These are phyloP conservation scores for Neltuma alba DNA, from an alignment of 306 rosid species.

Conservation along the genomic window DNA sequence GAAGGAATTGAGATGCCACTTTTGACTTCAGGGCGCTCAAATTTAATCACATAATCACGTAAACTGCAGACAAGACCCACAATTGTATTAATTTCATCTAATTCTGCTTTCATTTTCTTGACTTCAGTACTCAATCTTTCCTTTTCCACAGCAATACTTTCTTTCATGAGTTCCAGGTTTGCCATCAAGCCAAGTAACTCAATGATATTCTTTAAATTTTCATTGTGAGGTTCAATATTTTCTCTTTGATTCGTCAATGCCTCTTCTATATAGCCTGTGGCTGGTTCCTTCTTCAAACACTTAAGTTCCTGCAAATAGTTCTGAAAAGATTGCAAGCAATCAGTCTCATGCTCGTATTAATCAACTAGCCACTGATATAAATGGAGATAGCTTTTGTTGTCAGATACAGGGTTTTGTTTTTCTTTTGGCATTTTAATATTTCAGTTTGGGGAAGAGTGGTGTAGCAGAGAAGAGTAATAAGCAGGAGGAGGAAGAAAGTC, in stretches of 20 bases:
- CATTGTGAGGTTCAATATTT: constrained; percentile 48
- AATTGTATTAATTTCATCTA: constrained; percentile 58
- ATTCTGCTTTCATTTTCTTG: constrained; percentile 53
- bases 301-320: constrained; percentile 67
- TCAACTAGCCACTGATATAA: constrained; percentile 29
- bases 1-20: constrained; percentile 66
- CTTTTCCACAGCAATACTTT: constrained; percentile 81
- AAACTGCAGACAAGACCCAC: constrained; percentile 65
- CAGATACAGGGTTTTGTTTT: not conserved
- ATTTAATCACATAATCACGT: constrained; percentile 67
- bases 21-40: constrained; percentile 46
- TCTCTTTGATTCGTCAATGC: constrained; percentile 61
- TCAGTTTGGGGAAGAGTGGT: not conserved
- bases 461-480: not conserved
- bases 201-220: constrained; percentile 59
- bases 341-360: constrained; percentile 35
- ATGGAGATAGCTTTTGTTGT: constrained; percentile 1
- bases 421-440: not conserved
- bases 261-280: constrained; percentile 66
- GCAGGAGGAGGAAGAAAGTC: not conserved
- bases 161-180: constrained; percentile 79
- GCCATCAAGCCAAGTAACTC: constrained; percentile 66
- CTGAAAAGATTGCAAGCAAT: constrained; percentile 53
- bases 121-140: constrained; percentile 67
- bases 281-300: constrained; percentile 64